A percentile compares a stretch with the other conserved stretches of the same genome.
Evolutionary conservation across 1,139 yeast species (phyloP).

Genomic region (Debaryomycetaceae sp.): DNA sequence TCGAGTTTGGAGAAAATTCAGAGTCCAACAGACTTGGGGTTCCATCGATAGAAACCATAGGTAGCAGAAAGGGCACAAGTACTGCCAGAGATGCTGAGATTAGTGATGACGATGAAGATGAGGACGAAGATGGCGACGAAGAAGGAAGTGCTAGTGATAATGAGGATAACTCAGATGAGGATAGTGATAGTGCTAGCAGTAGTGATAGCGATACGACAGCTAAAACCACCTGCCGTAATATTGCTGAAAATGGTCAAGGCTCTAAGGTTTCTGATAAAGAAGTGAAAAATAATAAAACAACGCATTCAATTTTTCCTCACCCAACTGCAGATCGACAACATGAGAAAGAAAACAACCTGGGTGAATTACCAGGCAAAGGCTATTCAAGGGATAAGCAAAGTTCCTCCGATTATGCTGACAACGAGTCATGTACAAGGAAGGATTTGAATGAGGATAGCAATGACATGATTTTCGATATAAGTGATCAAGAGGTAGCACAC

Average conservation of each 20-base stretch:
- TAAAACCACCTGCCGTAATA: slow-evolving; percentile 33
- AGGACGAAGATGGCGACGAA: slow-evolving; percentile 16
- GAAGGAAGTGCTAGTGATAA: slow-evolving; percentile 33
- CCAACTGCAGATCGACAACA: not conserved
- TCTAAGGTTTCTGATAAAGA: slow-evolving; percentile 27
- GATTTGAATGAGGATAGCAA: slow-evolving; percentile 6
- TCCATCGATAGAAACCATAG: slow-evolving; percentile 5
- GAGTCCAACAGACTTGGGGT: not conserved
- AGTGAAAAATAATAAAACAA: slow-evolving; percentile 20
- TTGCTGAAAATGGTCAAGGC: slow-evolving; percentile 26
- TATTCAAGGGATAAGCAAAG: slow-evolving; percentile 4
- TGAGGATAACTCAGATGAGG: slow-evolving; percentile 29
- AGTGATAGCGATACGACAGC: slow-evolving; percentile 38
- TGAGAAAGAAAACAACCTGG: not conserved
- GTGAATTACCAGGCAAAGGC: not conserved
- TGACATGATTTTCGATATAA: slow-evolving; percentile 37
- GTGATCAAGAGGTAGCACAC: slow-evolving; percentile 11
- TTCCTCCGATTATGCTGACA: slow-evolving; percentile 8
- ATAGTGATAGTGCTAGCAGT: slow-evolving; percentile 35
- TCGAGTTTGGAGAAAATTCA: not conserved
- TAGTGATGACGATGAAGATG: slow-evolving; percentile 4
- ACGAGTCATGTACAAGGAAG: not conserved
- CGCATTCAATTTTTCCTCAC: not conserved
- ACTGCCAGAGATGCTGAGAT: not conserved
- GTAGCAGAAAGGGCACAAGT: slow-evolving; percentile 1